A percentile compares a stretch with the other conserved stretches of the same genome.
Conservation (phyloP, 441 rosid species). For the Hura crepitans region DNA sequence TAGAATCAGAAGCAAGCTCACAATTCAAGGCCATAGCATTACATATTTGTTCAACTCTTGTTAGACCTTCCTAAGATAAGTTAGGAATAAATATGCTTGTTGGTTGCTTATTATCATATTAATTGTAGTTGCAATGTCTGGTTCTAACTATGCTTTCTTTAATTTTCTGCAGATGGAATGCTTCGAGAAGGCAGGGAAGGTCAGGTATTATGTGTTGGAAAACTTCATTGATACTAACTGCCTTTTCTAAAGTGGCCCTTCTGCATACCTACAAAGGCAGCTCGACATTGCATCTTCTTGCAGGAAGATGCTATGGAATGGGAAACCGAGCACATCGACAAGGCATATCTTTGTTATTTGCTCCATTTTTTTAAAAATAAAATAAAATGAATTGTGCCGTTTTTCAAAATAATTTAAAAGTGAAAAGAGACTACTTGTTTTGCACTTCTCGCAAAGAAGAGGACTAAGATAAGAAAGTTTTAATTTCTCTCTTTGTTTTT, state of each 20-base stretch:
- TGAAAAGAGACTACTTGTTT: background rate
- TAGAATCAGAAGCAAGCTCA: background rate
- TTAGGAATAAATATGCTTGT: background rate
- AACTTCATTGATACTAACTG: background rate
- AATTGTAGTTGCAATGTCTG: constrained; percentile 16
- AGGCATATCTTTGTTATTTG: background rate
- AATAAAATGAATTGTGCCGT: background rate
- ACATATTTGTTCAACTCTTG: constrained; percentile 10
- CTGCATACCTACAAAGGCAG: background rate
- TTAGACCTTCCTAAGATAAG: background rate
- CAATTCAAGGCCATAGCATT: background rate
- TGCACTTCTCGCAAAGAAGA: background rate
- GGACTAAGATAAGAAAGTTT: background rate
- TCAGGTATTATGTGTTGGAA: background rate
- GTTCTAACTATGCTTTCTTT: constrained; percentile 24
- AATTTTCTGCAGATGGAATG: constrained; percentile 31
- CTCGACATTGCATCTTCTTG: background rate
- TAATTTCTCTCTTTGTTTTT: background rate
- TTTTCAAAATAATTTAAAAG: background rate
- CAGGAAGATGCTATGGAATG: constrained; percentile 7
- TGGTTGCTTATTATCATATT: constrained; percentile 9
- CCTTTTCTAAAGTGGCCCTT: background rate
- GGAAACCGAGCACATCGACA: background rate
- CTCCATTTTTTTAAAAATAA: background rate
- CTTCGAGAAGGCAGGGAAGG: constrained; percentile 6